Base-by-base conservation (phyloP, 208 protist species). In the Trypanosoma theileri region DNA sequence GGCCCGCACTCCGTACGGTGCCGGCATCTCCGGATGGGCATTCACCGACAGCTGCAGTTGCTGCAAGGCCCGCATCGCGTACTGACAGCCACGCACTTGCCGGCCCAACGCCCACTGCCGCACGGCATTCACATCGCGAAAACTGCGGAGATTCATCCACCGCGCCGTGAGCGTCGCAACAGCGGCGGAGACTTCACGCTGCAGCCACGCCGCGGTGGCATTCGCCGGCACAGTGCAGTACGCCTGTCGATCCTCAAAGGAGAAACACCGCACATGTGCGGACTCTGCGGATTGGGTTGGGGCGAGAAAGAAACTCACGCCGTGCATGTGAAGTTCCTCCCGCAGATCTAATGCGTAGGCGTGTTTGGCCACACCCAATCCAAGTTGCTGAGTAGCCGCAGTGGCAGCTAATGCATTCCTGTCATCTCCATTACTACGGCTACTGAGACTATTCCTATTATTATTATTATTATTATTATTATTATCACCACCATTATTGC, bases 1-100 rank as follows among this genome's bases (percentile, higher is more conserved):
- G 21, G 60, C 60, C 21, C 66, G 41, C 14, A 85, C 69, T 35
- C 71, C 75, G 19, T 71, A 57, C 12, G 82, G 79, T 9, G 80
- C 79, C 24, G 65, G 67, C 77, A 94, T 83, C 59, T 81, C 81
- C 0, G 75, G 75, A 65, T 90, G 71, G n/a, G 75, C 80, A 19
- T 58, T 41, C n/a, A 83, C 64, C 40, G 58, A 64, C 59, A 65
- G 57, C 62, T 81, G 66, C 51, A 91, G 57, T 54, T 78, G 79
- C 56, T 52, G 68, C 28, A 92, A 46, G 12, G 85, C 85, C 28
- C 77, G 80, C 26, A 81, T 60, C 1, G 79, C 77, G 71, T 94
- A 86, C 6, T 63, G 59, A 59, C 89, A 94, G 4, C 82, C 77
- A 17, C 73, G 51, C 17, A 55, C 71, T 21, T 84, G 66, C 6